These are phyloP conservation scores for Penicillium lividum DNA, from an alignment of 495 filamentous ascomycete genomes.

Conservation along the genomic window DNA sequence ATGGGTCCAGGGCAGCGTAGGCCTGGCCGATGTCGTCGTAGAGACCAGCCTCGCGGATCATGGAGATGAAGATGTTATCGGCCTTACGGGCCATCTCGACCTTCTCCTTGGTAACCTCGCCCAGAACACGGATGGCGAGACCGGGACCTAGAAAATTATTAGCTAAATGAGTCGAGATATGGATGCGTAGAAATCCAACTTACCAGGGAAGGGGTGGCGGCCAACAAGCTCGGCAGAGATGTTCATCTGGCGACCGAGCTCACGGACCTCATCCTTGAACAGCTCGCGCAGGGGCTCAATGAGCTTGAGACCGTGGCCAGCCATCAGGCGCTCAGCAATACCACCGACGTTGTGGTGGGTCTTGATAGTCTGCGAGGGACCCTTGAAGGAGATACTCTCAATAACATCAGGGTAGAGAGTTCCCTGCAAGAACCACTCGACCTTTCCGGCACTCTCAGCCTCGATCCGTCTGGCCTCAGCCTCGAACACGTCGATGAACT, in stretches of 20 bases:
- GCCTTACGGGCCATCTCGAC: conserved; percentile 81
- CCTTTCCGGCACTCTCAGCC: conserved; percentile 63
- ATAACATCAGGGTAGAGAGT: conserved; percentile 64
- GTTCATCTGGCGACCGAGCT: conserved; percentile 64
- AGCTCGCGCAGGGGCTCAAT: conserved; percentile 80
- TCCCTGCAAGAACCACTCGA: conserved; percentile 85
- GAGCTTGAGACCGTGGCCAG: conserved; percentile 38
- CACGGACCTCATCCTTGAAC: conserved; percentile 77
- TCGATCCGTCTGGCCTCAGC: conserved; percentile 71
- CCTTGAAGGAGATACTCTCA: conserved; percentile 12
- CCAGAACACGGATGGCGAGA: conserved; percentile 85
- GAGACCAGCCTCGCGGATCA: conserved; percentile 79
- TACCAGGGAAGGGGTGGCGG: conserved; percentile 75
- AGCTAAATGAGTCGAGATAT: too few relatives aligned
- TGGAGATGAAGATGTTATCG: conserved; percentile 80
- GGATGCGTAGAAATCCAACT: too few relatives aligned
- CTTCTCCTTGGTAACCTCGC: conserved; percentile 79
- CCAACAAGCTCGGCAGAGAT: conserved; percentile 61
- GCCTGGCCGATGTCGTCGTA: conserved; percentile 73
- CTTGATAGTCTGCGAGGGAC: conserved; percentile 29
- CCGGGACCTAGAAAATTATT: conserved; percentile 53
- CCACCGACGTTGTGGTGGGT: conserved; percentile 37
- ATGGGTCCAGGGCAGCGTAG: conserved; percentile 68
- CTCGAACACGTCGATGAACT: conserved; percentile 88
- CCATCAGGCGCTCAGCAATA: conserved; percentile 17